Base-by-base conservation (phyloP, 306 rosid species). In the Glycyrrhiza uralensis region DNA sequence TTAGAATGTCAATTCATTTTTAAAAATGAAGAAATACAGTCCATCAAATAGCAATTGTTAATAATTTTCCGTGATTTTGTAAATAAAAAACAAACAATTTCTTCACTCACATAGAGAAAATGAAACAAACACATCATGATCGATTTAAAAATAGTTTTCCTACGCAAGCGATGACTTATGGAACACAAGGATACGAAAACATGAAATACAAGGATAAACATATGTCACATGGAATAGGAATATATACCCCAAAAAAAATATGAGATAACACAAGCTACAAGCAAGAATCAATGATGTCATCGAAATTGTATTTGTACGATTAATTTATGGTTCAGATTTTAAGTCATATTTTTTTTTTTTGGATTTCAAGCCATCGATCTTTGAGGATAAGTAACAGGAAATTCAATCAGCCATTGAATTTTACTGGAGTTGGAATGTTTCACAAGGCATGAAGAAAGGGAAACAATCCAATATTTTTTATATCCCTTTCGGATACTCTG, bases 251-350 rank as follows among this genome's bases (percentile, higher is more conserved):
- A 23, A 10, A 56, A 2, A 2, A 41, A 20, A 6, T 6, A 38
- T 9, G 13, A 15, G 41, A 51, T 26, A 69, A 39, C n/a, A 14
- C 12, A 59, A 59, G 75, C 18, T 20, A 39, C 17, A 15, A 33
- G 58, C 19, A 15, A 24, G 39, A 14, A 42, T n/a, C 66, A 20
- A 71, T 64, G 73, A 78, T 63, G 77, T 70, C 66, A 76, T 33
- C 2, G 5, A 65, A 51, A 14, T 7, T 9, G 8, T 30, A 30
- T 11, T 14, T 3, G 58, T 36, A 9, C n/a, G 12, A 64, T n/a
- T n/a, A 26, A 18, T 42, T 26, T 18, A 32, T n/a, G 30, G 74
- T 44, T 66, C 4, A 19, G 20, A 44, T 65, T 52, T 23, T 6
- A 5, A 47, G 7, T 9, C 20, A 32, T 49, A 3, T 19, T 46